Percentiles rank a stretch among this genome's conserved stretches.
These are phyloP conservation scores for Saccharomycopsis guyanensis DNA, from an alignment of 805 yeast genomes.

Conservation along the genomic window DNA sequence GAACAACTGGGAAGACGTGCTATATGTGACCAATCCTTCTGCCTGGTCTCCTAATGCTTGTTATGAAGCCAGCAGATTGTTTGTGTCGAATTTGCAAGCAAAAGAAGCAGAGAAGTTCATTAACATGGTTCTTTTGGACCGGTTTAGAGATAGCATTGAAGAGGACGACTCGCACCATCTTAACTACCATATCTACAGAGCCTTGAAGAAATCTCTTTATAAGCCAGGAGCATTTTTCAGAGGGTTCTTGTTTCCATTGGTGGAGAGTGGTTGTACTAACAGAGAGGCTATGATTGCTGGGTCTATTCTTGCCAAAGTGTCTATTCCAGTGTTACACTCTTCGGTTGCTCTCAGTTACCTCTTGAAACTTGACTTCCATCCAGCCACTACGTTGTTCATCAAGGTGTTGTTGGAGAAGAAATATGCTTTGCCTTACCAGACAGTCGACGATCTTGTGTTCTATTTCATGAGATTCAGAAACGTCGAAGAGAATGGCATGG, in stretches of 20 bases:
- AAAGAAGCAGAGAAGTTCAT: conserved; percentile 84
- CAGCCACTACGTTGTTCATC: conserved; percentile 86
- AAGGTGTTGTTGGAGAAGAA: conserved; percentile 86
- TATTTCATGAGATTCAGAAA: conserved; percentile 88
- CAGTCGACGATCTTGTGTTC: conserved; percentile 87
- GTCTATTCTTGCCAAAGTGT: conserved; percentile 79
- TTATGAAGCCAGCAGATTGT: conserved; percentile 89
- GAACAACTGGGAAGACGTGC: conserved; percentile 91
- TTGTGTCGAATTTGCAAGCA: conserved; percentile 83
- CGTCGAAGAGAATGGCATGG: conserved; percentile 38
- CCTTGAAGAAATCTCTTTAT: conserved; percentile 86
- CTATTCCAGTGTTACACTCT: conserved; percentile 92
- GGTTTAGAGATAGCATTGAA: conserved; percentile 65
- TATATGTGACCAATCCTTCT: conserved; percentile 88
- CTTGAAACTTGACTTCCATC: conserved; percentile 73
- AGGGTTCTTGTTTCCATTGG: conserved; percentile 88
- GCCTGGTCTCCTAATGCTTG: conserved; percentile 93
- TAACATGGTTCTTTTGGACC: conserved; percentile 55
- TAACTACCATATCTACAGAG: conserved; percentile 88
- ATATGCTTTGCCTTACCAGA: conserved; percentile 95
- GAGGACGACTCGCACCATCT: conserved; percentile 68
- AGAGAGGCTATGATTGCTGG: conserved; percentile 95
- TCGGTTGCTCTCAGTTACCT: conserved; percentile 89
- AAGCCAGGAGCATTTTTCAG: conserved; percentile 97
- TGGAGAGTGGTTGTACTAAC: conserved; percentile 80